Percentiles rank a stretch among this genome's conserved stretches.
phyloP scores from a whole-genome alignment of 352 stramenopile species.

The Lagenidium giganteum region DNA sequence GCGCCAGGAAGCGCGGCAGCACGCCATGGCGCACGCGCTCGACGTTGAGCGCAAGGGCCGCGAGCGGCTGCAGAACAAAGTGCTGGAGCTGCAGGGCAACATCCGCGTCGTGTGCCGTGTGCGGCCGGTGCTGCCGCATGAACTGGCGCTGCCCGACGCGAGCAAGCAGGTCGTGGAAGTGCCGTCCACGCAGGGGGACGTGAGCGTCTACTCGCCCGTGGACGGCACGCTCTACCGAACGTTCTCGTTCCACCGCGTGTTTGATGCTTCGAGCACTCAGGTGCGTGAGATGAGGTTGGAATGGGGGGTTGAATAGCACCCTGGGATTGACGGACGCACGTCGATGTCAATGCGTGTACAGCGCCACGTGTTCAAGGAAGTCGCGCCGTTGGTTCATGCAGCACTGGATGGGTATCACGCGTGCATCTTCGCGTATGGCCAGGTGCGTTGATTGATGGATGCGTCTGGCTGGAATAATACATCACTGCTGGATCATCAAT shows the following conservation, averaged over 20 bases:
- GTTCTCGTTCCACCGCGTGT: constrained; percentile 85
- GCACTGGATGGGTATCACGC: constrained; percentile 90
- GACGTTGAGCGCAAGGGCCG: constrained; percentile 45
- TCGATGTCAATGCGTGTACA: constrained; percentile 29
- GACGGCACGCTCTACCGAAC: constrained; percentile 59
- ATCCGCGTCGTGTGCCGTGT: constrained; percentile 83
- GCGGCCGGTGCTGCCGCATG: constrained; percentile 28
- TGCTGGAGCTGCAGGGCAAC: constrained; percentile 43
- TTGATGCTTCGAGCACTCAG: constrained; percentile 76
- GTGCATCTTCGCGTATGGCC: constrained; percentile 95
- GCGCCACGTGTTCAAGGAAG: constrained; percentile 89
- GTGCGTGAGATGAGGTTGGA: constrained; percentile 24
- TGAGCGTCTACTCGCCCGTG: constrained; percentile 24
- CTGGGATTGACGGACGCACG: constrained; percentile 51
- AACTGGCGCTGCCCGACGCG: constrained; percentile 1
- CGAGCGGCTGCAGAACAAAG: constrained; percentile 34
- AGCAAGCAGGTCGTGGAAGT: background rate
- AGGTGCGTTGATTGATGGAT: no score
- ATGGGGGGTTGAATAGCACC: constrained; percentile 30
- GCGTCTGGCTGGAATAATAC: no score
- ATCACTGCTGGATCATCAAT: background rate
- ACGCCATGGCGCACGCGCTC: constrained; percentile 26
- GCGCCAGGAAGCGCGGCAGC: constrained; percentile 26
- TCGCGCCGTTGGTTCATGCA: constrained; percentile 85
- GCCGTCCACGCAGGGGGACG: constrained; percentile 9